Evolutionary conservation across 371 early-diverging fungal genomes (phyloP), one percentile per base, ranked within the genome.

Genomic region (Rhizopus delemar): DNA sequence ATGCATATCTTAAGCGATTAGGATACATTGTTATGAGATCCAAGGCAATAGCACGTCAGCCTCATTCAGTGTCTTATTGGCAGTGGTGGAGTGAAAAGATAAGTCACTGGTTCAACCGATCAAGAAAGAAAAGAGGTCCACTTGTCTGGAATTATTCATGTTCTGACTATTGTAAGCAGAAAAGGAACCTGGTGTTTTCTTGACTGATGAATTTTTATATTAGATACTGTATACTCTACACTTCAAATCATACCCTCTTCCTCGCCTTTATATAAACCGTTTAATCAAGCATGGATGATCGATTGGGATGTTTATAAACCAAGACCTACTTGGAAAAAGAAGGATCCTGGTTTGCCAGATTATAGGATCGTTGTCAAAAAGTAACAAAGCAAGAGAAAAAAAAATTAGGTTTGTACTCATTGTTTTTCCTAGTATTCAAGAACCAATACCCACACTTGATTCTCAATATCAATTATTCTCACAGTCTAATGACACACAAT

Each of bases 221-320:
- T 46, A 46, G 66, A 41, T n/a, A 7, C 39, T 8, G 57, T 69
- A 0, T 73, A 70, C 38, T 70, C 68, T 51, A 60, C 63, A 11
- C 34, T 73, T 8, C 61, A 53, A 16, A 65, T 68, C 13, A 59
- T 73, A 5, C 68, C 68, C 6, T 60, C 54, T 0, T 55, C 60
- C 9, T 74, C 22, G 2, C 22, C 22, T 22, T 22, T 71, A 69
- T 62, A 74, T 46, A 56, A 51, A n/a, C 74, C 70, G 2, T 55
- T 54, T 46, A 49, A 41, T 4, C 4, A 36, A 8, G 33, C 32
- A 15, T 29, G 33, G 15, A 3, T 34, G 6, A 65, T 80, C 29
- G 75, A 81, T 45, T 83, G 75, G 69, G 77, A 81, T 45, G 81
- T 83, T 1, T 83, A 81, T 59, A 78, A 77, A 29, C 84, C 84